Evolutionary conservation across 768 basidiomycete genomes (phyloP), one percentile per base, ranked within the genome.

Genomic region (Vararia minispora): DNA sequence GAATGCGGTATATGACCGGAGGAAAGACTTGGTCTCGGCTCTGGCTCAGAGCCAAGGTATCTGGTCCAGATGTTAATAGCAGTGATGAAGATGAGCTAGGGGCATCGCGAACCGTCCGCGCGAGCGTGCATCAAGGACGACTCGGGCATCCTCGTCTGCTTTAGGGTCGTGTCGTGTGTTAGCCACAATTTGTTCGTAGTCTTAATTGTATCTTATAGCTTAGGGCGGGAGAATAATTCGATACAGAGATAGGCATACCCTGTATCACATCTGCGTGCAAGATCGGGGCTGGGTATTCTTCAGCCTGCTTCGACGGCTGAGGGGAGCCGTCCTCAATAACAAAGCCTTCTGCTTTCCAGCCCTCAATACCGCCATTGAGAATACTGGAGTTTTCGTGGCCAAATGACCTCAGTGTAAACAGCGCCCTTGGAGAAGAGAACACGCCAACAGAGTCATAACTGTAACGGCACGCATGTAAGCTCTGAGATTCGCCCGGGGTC

Each of bases 1-100:
- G 92, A 87, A 56, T 80, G 61, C 0, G 94, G 92, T 38, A 98
- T 91, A 56, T 98, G 95, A 0, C 95, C 95, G 0, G 86, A 88
- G 16, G 86, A 71, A 37, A 98, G 66, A 12, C 81, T 81, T 11
- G 86, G 73, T 11, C 95, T 76, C 10, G 95, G 95, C 56, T 99
- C 95, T 7, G 89, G 82, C 24, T 81, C 82, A 24, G 64, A 66
- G 13, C 91, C 92, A 18, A 72, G 62, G 55, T 74, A 98, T 45
- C 92, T 94, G 50, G 21, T 41, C 24, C 32, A 33, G 45, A 26
- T 39, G 37, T 24, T 39, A 41, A 37, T 39, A 20, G 24, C 23
- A 37, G 21, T 16, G 24, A 33, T 41, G 16, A 34, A 25, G 25
- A 33, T 38, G 17, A 35, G 32, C 20, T 9, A 31, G 31, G 31